Percentiles rank a stretch among this genome's conserved stretches.
phyloP scores from a whole-genome alignment of 225 moss, liverwort and hornwort species.

The Takakia lepidozioides region DNA sequence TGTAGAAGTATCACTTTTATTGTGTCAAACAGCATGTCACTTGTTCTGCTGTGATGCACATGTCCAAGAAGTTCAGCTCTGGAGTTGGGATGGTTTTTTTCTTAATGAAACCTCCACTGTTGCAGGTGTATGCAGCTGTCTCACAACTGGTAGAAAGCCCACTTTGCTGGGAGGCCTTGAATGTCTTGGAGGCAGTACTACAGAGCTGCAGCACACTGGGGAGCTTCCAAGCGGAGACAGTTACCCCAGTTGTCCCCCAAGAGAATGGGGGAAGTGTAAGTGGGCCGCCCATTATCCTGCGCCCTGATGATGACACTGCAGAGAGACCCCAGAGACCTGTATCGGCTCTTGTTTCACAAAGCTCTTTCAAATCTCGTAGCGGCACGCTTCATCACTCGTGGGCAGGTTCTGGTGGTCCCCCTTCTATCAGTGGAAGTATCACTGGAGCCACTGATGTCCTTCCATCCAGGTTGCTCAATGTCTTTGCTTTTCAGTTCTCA shows the following conservation, averaged over 20 bases:
- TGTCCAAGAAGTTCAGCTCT: no score
- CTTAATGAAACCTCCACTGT: not conserved
- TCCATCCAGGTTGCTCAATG: conserved; percentile 75
- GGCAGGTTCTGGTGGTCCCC: conserved; percentile 52
- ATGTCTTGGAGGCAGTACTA: conserved; percentile 89
- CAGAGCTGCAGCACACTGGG: conserved; percentile 79
- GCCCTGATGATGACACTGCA: conserved; percentile 41
- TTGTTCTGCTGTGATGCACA: no score
- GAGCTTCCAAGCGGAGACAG: conserved; percentile 50
- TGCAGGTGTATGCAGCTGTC: conserved; percentile 84
- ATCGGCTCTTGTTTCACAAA: conserved; percentile 46
- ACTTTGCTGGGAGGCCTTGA: conserved; percentile 86
- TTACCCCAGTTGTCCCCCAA: conserved; percentile 20
- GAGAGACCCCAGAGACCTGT: conserved; percentile 49
- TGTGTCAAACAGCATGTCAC: no score
- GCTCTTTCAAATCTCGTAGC: conserved; percentile 76
- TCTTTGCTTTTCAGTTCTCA: no score
- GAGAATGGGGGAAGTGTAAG: conserved; percentile 64
- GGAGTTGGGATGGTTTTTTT: no score
- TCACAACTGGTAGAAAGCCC: conserved; percentile 94
- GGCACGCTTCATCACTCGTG: conserved; percentile 67
- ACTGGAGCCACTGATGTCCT: conserved; percentile 73
- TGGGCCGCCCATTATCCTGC: conserved; percentile 43
- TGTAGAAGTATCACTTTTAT: no score
- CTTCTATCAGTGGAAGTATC: conserved; percentile 16